Evolutionary conservation across 1,284 basidiomycete genomes (phyloP).

Genomic region (Heterobasidion occidentale): DNA sequence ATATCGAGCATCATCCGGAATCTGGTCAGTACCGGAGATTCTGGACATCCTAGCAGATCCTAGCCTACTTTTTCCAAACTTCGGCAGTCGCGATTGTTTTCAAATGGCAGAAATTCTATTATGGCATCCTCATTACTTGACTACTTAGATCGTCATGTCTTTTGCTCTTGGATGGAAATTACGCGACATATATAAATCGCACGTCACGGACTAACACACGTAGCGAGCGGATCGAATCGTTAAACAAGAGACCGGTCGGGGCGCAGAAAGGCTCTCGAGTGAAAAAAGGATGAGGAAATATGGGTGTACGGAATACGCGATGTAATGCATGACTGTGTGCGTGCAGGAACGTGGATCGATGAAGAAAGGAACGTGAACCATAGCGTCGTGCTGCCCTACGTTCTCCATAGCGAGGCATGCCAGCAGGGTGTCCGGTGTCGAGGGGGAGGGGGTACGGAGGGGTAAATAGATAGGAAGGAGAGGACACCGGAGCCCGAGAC

Average conservation of each 20-base stretch:
- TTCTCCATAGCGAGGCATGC: not conserved
- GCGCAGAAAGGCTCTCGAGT: not conserved
- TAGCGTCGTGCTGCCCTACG: not conserved
- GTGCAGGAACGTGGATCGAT: not conserved
- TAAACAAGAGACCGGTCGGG: not conserved
- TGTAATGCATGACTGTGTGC: not conserved
- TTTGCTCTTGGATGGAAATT: not conserved
- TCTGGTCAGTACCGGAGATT: too few species aligned
- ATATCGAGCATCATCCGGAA: not conserved
- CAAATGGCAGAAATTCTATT: not conserved
- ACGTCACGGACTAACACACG: not conserved
- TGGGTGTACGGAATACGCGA: not conserved
- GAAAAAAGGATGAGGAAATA: not conserved
- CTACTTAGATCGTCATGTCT: not conserved
- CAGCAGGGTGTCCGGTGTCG: not conserved
- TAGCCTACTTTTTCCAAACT: too few species aligned
- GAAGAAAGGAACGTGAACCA: not conserved
- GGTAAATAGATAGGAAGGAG: not conserved
- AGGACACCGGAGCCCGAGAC: constrained; percentile 4
- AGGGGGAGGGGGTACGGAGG: not conserved
- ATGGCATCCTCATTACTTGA: not conserved
- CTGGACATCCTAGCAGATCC: too few species aligned
- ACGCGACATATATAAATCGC: not conserved
- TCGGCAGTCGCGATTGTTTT: not conserved
- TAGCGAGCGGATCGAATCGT: not conserved